These are phyloP conservation scores for Kappamyces sp. DNA, from an alignment of 192 early-diverging fungal species.

Conservation along the genomic window DNA sequence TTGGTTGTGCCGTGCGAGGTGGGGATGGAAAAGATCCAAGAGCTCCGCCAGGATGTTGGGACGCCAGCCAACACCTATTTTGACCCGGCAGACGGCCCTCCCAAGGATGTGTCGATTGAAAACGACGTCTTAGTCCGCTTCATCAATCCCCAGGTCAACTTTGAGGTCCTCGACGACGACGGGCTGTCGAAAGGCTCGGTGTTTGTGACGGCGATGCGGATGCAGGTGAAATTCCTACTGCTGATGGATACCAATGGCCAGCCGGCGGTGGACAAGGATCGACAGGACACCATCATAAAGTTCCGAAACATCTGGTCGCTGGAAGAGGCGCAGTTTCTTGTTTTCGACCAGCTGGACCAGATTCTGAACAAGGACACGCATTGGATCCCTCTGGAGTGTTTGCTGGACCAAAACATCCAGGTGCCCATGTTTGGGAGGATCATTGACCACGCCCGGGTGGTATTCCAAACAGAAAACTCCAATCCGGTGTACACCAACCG, in stretches of 20 bases:
- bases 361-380: conserved; percentile 46
- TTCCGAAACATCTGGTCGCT: conserved; percentile 53
- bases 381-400: conserved; percentile 68
- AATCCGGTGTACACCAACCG: conserved; percentile 63
- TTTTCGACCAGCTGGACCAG: background rate
- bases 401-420: conserved; percentile 44
- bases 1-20: background rate
- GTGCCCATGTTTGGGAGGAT: conserved; percentile 51
- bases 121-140: conserved; percentile 55
- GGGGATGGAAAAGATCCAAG: background rate
- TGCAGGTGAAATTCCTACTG: conserved; percentile 48
- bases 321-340: conserved; percentile 64
- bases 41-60: background rate
- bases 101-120: conserved; percentile 45
- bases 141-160: conserved; percentile 68
- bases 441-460: conserved; percentile 49
- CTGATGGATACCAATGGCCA: conserved; percentile 47
- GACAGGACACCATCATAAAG: conserved; percentile 54
- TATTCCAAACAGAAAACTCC: conserved; percentile 57
- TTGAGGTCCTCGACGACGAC: conserved; percentile 47
- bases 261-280: conserved; percentile 40
- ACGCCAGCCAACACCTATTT: background rate
- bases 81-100: conserved; percentile 18
- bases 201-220: conserved; percentile 54
- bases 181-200: conserved; percentile 36